Base-by-base conservation (phyloP, 352 stramenopile species). In the Globisporangium perplexum region DNA sequence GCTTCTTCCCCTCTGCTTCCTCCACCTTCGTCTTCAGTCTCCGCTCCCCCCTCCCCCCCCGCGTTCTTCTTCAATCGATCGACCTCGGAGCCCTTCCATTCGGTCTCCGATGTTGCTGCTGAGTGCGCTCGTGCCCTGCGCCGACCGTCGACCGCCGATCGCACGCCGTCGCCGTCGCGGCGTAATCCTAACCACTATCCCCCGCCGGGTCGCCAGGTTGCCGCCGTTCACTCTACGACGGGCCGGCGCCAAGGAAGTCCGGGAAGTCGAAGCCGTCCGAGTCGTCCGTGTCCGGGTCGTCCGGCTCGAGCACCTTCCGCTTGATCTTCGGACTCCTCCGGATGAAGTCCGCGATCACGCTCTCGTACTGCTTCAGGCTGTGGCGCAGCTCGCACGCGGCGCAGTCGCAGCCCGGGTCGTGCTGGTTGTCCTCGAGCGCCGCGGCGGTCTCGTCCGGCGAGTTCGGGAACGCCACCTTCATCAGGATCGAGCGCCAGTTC, bases 401-500 rank as follows among this genome's bases (percentile, higher is more conserved):
- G 59, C 72, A 79, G 28, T 74, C 72, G 54, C 72, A 86, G 17
- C 53, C 63, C 3, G 58, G 41, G 11, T 61, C 38, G 53, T 80
- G 70, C 20, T 53, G 35, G 43, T 69, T 62, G 48, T 74, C 47
- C 12, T 72, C 71, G 55, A 73, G 59, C 58, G 69, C 47, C 12
- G 70, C 60, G 55, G 62, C 65, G 47, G 65, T 62, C 50, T 73
- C 73, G 39, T 76, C 60, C 30, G 69, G 65, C 31, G 69, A 71
- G 42, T 72, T 78, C 48, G 80, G 63, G 44, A 87, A 86, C 49
- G 85, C 77, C 47, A 73, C 66, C 59, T 88, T 76, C 72, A 84
- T 88, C 39, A 90, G 69, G 47, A 73, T 73, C 17, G 79, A 74
- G 50, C 79, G 79, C 82, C 82, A 92, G 58, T 92, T 79, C 60